Conservation (phyloP, 306 rosid genomes). For the Cucurbita maxima region DNA sequence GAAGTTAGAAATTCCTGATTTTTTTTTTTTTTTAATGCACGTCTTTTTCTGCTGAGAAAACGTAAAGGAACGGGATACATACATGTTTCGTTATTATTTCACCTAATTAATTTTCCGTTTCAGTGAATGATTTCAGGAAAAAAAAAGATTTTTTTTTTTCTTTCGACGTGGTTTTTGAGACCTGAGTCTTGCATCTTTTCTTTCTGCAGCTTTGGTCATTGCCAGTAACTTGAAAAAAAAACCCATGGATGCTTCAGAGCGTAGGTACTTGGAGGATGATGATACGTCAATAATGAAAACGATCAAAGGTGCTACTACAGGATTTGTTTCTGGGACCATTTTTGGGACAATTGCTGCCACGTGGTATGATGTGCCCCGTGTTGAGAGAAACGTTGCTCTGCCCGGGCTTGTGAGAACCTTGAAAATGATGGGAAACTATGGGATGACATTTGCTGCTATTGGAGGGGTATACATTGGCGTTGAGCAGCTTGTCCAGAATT, state of each 20-base stretch:
- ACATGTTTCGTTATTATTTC: neutral
- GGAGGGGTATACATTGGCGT: conserved; percentile 92
- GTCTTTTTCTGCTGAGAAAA: neutral
- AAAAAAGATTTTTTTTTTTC: too few relatives aligned
- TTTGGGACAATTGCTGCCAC: conserved; percentile 84
- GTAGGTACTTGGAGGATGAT: conserved; percentile 86
- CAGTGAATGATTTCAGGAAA: neutral
- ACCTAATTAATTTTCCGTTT: neutral
- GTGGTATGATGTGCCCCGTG: conserved; percentile 95
- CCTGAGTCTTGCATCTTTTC: neutral
- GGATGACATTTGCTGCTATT: conserved; percentile 86
- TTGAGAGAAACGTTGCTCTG: conserved; percentile 87
- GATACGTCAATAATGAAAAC: conserved; percentile 57
- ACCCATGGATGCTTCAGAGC: conserved; percentile 60
- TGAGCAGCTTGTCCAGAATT: conserved; percentile 74
- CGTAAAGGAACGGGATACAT: neutral
- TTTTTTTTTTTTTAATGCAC: neutral
- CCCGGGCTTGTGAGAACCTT: conserved; percentile 85
- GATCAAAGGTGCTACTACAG: conserved; percentile 72
- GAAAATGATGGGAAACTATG: conserved; percentile 84
- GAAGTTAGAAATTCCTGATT: neutral
- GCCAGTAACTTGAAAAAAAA: conserved; percentile 5
- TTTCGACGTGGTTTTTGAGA: too few relatives aligned
- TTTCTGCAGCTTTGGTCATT: conserved; percentile 4
- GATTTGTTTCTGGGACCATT: conserved; percentile 67